Evolutionary conservation across 2,329 filamentous ascomycete species (phyloP), one percentile per base, ranked within the genome.

Genomic region (Trichoderma oligosporum): DNA sequence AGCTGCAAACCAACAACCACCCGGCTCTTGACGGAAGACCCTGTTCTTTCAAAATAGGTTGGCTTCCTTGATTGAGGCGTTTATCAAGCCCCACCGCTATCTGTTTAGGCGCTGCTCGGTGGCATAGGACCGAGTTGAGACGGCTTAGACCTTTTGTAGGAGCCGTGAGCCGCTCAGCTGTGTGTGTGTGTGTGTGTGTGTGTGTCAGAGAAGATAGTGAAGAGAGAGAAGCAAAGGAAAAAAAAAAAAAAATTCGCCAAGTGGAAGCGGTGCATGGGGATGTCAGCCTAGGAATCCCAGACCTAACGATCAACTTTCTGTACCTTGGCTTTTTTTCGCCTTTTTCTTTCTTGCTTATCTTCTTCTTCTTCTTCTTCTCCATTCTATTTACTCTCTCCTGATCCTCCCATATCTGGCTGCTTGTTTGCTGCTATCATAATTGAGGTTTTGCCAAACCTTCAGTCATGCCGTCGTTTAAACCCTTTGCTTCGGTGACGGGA

Each of bases 381-480:
- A n/a, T 7, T 22, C 18, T 25, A 27, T 20, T 7, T 39, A 35
- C 12, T 29, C 36, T 49, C 27, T 41, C 35, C 22, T 38, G 29
- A 45, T 38, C 36, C n/a, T n/a, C n/a, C 51, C 51, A 55, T 25
- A 22, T 38, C 41, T 41, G 29, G 58, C 54, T 25, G 47, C 33
- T 27, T 25, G 27, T 42, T 24, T 20, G n/a, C 33, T 39, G 35
- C 20, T 38, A 33, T 7, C 22, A 14, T 29, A 33, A 27, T 33
- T 48, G 48, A 38, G 39, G 35, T 24, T 35, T 47, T 55, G 59
- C 60, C 63, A 55, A 22, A 9, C 22, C 25, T 7, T 24, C 18
- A 49, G 35, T 58, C 64, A 83, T 83, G 80, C 79, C 78, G 60
- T 80, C 77, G 24, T 81, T 83, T 62, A 82, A 82, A 57, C 79